phyloP scores from a whole-genome alignment of 1,139 yeast genomes.

The Magnusiomyces fungicola region DNA sequence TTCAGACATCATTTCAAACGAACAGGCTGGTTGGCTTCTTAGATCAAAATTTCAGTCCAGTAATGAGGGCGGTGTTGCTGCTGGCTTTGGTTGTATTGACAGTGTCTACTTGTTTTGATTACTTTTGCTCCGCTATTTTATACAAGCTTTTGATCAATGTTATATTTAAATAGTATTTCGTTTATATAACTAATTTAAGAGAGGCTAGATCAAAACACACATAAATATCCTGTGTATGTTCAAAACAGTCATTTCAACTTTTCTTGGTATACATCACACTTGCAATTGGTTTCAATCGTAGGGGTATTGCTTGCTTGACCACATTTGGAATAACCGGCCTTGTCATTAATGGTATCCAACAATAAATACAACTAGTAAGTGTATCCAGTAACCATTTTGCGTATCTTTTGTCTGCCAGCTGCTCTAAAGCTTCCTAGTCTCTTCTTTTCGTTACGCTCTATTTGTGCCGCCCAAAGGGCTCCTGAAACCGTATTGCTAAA shows the following conservation, averaged over 20 bases:
- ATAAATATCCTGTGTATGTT: too few species aligned
- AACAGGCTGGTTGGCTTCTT: constrained; percentile 73
- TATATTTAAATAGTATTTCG: too few species aligned
- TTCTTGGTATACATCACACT: too few species aligned
- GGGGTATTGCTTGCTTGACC: too few species aligned
- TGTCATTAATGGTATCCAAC: too few species aligned
- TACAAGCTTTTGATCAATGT: too few species aligned
- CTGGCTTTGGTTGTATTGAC: constrained; percentile 96
- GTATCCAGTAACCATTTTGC: constrained; percentile 9
- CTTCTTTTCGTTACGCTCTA: constrained; percentile 20
- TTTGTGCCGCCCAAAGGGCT: constrained; percentile 54
- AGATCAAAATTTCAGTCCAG: constrained; percentile 83
- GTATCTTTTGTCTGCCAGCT: constrained; percentile 11
- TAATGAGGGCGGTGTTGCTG: constrained; percentile 98
- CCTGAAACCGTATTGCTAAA: constrained; percentile 67
- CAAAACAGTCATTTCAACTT: too few species aligned
- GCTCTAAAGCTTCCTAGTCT: constrained; percentile 12
- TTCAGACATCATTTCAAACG: constrained; percentile 49
- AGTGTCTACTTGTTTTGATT: constrained; percentile 40
- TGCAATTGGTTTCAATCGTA: too few species aligned
- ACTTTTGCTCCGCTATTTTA: too few species aligned
- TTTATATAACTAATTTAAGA: too few species aligned
- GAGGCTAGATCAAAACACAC: too few species aligned
- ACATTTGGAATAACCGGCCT: too few species aligned
- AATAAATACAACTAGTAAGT: not conserved